Evolutionary conservation across 352 stramenopile species (phyloP), one percentile per base, ranked within the genome.

Genomic region (Pythium brachiatum): DNA sequence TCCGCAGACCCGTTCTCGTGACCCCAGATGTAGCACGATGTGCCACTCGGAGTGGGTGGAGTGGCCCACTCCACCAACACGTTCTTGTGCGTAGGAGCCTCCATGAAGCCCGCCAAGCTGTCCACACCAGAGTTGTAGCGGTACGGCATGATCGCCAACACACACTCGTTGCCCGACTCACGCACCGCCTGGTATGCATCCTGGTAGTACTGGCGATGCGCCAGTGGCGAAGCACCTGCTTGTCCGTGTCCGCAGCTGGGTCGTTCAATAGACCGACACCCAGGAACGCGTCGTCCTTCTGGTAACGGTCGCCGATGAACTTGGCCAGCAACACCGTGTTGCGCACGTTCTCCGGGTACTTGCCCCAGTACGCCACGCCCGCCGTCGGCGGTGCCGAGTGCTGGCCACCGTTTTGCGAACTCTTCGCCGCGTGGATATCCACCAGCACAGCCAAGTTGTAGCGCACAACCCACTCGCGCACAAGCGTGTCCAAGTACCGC

Each of bases 381-480:
- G n/a, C 52, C 9, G 39, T 31, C 12, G 51, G 18, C 1, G 78
- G 75, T 2, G 78, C 83, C 41, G 75, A 88, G 60, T 89, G 63
- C 54, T 91, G 77, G 3, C 62, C 66, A 48, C 81, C 81, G 53
- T 89, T 92, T 68, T 92, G 82, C 3, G 78, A 88, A 0, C 78
- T 80, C 57, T 89, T 85, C 29, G 79, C 79, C 6, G 63, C 70
- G 62, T 84, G 75, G 25, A 81, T 74, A 56, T 69, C 78, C 43
- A 80, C 62, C n/a, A 80, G 47, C 26, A 77, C 73, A 4, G 73
- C 62, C 16, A 80, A 29, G 57, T 80, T 73, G 54, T 76, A 46
- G 39, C 60, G 65, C 18, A 43, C 43, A 21, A 64, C 71, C 71
- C 71, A 78, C 43, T 74, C 54, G 21, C 60, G 39, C 57, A 78